phyloP scores from a whole-genome alignment of 768 basidiomycete species.

The Ramaria rubella region DNA sequence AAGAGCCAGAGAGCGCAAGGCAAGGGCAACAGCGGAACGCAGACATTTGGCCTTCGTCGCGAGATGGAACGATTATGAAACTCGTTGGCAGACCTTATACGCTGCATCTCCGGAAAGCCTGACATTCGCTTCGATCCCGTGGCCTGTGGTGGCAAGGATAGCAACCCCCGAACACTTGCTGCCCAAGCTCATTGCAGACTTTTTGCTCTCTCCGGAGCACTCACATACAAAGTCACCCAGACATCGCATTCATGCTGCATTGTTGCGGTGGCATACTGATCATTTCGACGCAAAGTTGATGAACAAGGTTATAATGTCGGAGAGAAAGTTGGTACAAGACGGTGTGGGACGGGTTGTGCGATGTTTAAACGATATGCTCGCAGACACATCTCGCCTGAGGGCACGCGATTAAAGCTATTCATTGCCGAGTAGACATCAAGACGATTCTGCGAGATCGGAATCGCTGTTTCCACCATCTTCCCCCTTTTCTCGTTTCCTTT shows the following conservation, averaged over 20 bases:
- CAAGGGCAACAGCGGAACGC: too few species aligned
- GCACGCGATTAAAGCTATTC: too few species aligned
- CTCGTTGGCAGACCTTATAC: too few species aligned
- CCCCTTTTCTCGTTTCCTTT: not conserved
- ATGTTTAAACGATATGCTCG: constrained; percentile 32
- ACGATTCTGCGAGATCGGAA: too few species aligned
- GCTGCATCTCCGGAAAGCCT: too few species aligned
- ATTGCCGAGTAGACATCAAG: too few species aligned
- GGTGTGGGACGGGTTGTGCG: constrained; percentile 36
- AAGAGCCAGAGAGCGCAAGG: too few species aligned
- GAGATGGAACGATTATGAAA: too few species aligned
- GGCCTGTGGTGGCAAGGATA: constrained; percentile 52
- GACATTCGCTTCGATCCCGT: constrained; percentile 59
- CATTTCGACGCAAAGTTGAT: constrained; percentile 38
- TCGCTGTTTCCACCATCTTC: too few species aligned
- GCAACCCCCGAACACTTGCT: constrained; percentile 42
- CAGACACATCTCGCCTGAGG: too few species aligned
- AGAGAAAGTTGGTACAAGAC: constrained; percentile 29
- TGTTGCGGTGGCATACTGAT: constrained; percentile 51
- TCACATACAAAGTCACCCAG: constrained; percentile 42
- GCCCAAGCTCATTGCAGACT: constrained; percentile 43
- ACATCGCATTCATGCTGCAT: constrained; percentile 36
- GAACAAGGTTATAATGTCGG: constrained; percentile 26
- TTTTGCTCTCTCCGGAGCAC: constrained; percentile 59
- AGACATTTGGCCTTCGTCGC: too few species aligned